Evolutionary conservation across 2,329 filamentous ascomycete species (phyloP), one percentile per base, ranked within the genome.

Genomic region (Aspergillus sp.): DNA sequence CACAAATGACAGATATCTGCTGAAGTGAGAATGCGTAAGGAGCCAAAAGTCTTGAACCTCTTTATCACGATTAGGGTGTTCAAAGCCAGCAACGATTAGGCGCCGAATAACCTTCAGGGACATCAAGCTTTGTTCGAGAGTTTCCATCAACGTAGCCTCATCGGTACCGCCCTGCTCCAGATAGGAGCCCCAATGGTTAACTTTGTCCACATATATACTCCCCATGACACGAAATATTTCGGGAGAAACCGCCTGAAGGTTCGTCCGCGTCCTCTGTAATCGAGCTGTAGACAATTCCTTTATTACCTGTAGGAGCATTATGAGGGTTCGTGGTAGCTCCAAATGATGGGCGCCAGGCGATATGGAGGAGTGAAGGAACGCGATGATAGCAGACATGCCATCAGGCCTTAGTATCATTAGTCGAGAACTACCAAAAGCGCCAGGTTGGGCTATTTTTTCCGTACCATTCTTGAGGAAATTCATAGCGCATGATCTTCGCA

Each of bases 231-330:
- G 83, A n/a, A 95, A 79, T 26, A 96, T 79, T 63, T 95, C 88
- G 0, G 90, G 88, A 0, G 89, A 82, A 29, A 87, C 78, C 1
- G 82, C 80, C 56, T 94, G 86, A 10, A 98, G 73, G 34, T 82
- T 85, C 1, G 83, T 82, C 58, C 90, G 82, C 0, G 85, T 89
- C 53, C 80, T 81, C 47, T 82, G 78, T 42, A 97, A 68, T 39
- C 88, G 78, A 2, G 86, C 90, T 0, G 86, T 90, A 0, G 86
- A 83, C 4, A 97, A 73, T 64, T 97, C 93, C 69, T 97, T 98
- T 60, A 94, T 82, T 29, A 95, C 82, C 42, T 91, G 85, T 9
- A 97, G 74, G 7, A 96, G 73, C 8, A 94, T 81, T 44, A 88
- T 75, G 39, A 97, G 76, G 5, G 82, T 78, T 42, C 89, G 82